phyloP scores from a whole-genome alignment of 441 rosid species.

The Adansonia grandidieri region DNA sequence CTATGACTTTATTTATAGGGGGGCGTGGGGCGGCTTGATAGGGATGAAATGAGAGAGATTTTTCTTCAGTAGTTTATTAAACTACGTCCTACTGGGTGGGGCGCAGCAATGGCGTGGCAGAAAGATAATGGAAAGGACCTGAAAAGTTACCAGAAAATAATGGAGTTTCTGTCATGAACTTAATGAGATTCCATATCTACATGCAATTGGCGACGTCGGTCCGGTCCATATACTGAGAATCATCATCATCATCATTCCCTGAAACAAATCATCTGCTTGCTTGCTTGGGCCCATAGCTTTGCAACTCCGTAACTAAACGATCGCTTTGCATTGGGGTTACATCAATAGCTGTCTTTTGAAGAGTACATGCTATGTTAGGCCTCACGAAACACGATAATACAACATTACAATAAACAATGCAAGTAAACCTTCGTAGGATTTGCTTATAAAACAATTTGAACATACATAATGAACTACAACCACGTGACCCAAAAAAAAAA shows the following conservation, averaged over 20 bases:
- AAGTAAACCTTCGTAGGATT: no score
- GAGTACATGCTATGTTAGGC: neutral
- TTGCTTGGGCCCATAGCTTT: neutral
- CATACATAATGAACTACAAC: no score
- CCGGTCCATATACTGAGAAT: neutral
- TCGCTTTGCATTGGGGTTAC: neutral
- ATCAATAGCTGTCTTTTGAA: neutral
- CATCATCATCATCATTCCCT: neutral
- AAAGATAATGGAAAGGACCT: constrained; percentile 8
- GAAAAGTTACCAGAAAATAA: constrained; percentile 15
- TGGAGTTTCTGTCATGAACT: neutral
- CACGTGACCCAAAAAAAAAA: no score
- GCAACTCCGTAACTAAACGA: neutral
- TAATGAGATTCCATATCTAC: neutral
- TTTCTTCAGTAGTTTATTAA: neutral
- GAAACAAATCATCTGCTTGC: neutral
- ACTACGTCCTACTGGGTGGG: neutral
- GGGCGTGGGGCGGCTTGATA: constrained; percentile 1
- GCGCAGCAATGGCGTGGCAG: neutral
- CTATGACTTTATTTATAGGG: neutral
- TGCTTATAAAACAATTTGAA: no score
- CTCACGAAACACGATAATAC: no score
- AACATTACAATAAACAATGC: no score
- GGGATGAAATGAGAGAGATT: constrained; percentile 4
- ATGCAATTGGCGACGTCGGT: neutral